Evolutionary conservation across 164 flowering plant species (phyloP).

Genomic region (Vitis riparia): DNA sequence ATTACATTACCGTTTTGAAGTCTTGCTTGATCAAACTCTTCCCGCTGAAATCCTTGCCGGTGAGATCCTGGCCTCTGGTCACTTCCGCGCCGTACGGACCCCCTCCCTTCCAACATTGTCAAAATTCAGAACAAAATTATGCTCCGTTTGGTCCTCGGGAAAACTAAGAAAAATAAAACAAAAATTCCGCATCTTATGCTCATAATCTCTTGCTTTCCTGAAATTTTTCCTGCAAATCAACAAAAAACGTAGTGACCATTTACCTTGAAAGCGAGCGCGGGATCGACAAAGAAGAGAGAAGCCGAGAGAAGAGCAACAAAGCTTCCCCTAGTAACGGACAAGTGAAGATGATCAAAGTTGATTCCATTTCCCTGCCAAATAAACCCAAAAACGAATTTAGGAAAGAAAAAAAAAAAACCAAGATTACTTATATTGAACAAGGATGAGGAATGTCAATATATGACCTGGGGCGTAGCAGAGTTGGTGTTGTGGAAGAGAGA

Average conservation of each 20-base stretch:
- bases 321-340: constrained; percentile 40
- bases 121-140: constrained; percentile 2
- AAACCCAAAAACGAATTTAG: background rate
- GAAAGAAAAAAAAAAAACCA: background rate
- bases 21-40: constrained; percentile 86
- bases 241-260: background rate
- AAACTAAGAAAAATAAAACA: background rate
- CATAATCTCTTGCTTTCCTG: too few relatives aligned
- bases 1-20: constrained; percentile 73
- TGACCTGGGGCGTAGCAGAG: constrained; percentile 16
- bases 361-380: background rate
- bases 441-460: background rate
- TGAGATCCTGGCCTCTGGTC: constrained; percentile 91
- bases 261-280: constrained; percentile 89
- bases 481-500: constrained; percentile 7
- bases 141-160: background rate
- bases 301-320: constrained; percentile 62
- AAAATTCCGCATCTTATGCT: too few relatives aligned
- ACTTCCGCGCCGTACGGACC: constrained; percentile 94
- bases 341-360: too few relatives aligned
- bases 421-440: background rate
- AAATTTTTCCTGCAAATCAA: background rate
- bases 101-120: constrained; percentile 67
- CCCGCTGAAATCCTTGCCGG: constrained; percentile 93
- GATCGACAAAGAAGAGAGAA: constrained; percentile 66